Conservation (phyloP, 2,329 filamentous ascomycete genomes). For the Claviceps sp. region DNA sequence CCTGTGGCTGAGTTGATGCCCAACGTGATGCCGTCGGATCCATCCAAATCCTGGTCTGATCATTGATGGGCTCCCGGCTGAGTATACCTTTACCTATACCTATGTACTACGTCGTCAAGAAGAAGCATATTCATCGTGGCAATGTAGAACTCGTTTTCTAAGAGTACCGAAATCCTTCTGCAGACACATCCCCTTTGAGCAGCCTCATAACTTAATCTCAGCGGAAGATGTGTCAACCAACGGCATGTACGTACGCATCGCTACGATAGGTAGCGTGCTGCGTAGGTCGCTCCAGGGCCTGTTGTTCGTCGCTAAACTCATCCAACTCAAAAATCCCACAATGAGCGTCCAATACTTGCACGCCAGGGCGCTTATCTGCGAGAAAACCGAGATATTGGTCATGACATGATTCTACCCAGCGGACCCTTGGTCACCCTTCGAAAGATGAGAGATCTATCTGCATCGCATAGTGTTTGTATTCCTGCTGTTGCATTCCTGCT, state of each 20-base stretch:
- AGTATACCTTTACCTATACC: slow-evolving; percentile 8
- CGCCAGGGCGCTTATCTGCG: slow-evolving; percentile 51
- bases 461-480: too few relatives aligned
- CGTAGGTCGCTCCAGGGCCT: slow-evolving; percentile 55
- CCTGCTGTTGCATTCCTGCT: too few relatives aligned
- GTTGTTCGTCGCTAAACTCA: slow-evolving; percentile 66
- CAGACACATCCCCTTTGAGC: too few relatives aligned
- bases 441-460: slow-evolving; percentile 54
- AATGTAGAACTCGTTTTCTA: slow-evolving; percentile 30
- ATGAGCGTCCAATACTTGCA: slow-evolving; percentile 62
- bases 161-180: too few relatives aligned
- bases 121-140: slow-evolving; percentile 59
- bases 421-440: slow-evolving; percentile 41
- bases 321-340: slow-evolving; percentile 46
- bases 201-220: too few relatives aligned
- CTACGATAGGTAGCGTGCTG: too few relatives aligned
- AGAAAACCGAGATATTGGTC: slow-evolving; percentile 51
- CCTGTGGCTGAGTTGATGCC: slow-evolving; percentile 60
- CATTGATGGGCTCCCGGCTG: too few relatives aligned
- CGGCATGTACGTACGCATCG: neutral
- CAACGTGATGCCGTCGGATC: slow-evolving; percentile 59
- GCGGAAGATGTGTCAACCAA: slow-evolving; percentile 19
- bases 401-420: slow-evolving; percentile 53
- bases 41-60: slow-evolving; percentile 58
- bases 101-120: slow-evolving; percentile 57